Evolutionary conservation across 257 asterid species (phyloP).

Genomic region (Solanum clarkiae): DNA sequence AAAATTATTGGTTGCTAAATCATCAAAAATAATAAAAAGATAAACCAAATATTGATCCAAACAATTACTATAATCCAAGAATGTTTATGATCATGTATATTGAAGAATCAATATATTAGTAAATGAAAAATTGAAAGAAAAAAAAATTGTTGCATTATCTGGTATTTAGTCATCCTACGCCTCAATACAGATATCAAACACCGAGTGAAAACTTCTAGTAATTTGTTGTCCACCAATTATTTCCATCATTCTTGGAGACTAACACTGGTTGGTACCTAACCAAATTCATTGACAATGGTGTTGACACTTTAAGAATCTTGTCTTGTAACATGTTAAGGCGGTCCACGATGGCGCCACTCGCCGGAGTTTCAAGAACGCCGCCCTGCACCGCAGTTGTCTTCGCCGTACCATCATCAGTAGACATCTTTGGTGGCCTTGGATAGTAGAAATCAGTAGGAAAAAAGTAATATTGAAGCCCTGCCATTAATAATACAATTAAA

Average conservation of each 20-base stretch:
- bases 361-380: background rate
- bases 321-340: background rate
- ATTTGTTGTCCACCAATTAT: background rate
- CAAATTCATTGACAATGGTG: background rate
- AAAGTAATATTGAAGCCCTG: conserved; percentile 45
- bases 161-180: background rate
- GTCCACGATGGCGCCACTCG: background rate
- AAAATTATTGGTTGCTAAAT: too few species aligned
- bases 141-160: background rate
- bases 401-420: background rate
- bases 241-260: background rate
- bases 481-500: conserved; percentile 3
- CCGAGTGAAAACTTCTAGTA: background rate
- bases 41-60: too few species aligned
- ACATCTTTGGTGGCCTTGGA: conserved; percentile 13
- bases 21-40: too few species aligned
- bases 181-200: background rate
- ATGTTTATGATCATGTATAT: background rate
- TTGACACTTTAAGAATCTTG: background rate
- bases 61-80: background rate
- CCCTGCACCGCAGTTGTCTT: background rate
- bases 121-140: background rate
- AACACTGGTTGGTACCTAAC: background rate
- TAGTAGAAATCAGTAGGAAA: conserved; percentile 55
- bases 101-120: background rate